phyloP scores from a whole-genome alignment of 176 grass and related monocot species.

The Bothriochloa decipiens region DNA sequence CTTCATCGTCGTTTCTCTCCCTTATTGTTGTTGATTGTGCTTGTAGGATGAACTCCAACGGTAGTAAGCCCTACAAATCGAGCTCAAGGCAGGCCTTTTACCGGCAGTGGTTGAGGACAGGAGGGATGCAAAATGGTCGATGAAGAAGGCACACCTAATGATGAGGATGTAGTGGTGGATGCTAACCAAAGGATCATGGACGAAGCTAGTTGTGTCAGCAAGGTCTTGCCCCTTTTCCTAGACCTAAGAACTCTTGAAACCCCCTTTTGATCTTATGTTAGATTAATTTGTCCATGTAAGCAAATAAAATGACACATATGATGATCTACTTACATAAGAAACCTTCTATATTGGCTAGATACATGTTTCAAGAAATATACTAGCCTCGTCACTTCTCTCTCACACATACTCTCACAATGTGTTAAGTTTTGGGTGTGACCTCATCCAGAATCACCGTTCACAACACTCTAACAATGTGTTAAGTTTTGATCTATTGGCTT shows the following conservation, averaged over 20 bases:
- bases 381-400: too few relatives aligned
- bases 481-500: background rate
- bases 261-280: background rate
- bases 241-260: background rate
- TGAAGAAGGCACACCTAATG: background rate
- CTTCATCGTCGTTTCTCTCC: background rate
- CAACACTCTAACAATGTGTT: background rate
- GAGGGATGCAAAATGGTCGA: background rate
- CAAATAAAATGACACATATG: background rate
- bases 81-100: background rate
- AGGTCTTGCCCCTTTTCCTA: background rate
- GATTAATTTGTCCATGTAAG: background rate
- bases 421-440: background rate
- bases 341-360: background rate
- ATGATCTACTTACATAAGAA: background rate
- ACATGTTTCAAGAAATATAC: background rate
- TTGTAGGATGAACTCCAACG: background rate
- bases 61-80: background rate
- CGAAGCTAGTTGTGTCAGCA: background rate
- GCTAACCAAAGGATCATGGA: background rate
- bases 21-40: background rate
- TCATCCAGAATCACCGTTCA: background rate
- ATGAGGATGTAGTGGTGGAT: background rate
- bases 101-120: accelerated
- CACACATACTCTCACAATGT: background rate